Evolutionary conservation across 1,284 basidiomycete species (phyloP).

Genomic region (Exobasidium cylindrosporum): DNA sequence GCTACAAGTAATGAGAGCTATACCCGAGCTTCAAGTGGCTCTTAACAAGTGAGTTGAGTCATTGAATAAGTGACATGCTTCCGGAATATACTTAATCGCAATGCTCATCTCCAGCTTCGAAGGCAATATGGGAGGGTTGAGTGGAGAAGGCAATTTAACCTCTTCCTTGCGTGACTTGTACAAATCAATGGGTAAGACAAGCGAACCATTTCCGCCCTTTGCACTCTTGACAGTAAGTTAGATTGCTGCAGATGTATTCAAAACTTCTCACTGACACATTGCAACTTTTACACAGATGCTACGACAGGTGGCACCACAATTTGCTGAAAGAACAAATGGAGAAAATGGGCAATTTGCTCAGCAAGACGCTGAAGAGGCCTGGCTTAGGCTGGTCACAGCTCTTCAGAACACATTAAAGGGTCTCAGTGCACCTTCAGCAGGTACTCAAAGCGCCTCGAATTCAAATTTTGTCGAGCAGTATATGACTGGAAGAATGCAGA

Average conservation of each 20-base stretch:
- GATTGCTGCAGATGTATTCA: not conserved
- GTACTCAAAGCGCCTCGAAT: constrained; percentile 3
- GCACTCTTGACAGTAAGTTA: constrained; percentile 62
- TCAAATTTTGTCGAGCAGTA: constrained; percentile 73
- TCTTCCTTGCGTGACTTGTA: constrained; percentile 72
- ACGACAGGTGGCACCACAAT: constrained; percentile 81
- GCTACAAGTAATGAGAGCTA: constrained; percentile 81
- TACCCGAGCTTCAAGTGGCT: constrained; percentile 74
- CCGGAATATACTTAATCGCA: too few relatives aligned
- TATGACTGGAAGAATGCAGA: constrained; percentile 75
- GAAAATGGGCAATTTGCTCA: constrained; percentile 68
- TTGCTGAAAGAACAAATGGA: constrained; percentile 69
- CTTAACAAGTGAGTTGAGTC: constrained; percentile 57
- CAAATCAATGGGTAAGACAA: constrained; percentile 69
- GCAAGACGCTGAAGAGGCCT: constrained; percentile 96
- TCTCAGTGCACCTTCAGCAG: constrained; percentile 17
- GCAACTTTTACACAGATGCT: constrained; percentile 58
- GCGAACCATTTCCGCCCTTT: constrained; percentile 74
- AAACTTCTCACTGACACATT: not conserved
- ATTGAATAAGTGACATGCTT: too few relatives aligned
- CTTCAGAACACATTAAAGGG: constrained; percentile 64
- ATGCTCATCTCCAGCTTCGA: constrained; percentile 17
- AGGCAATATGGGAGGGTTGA: constrained; percentile 30
- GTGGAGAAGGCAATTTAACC: constrained; percentile 57
- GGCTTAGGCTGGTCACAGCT: constrained; percentile 76